Conservation (phyloP, 192 early-diverging fungal genomes). For the Coemansia sp. region DNA sequence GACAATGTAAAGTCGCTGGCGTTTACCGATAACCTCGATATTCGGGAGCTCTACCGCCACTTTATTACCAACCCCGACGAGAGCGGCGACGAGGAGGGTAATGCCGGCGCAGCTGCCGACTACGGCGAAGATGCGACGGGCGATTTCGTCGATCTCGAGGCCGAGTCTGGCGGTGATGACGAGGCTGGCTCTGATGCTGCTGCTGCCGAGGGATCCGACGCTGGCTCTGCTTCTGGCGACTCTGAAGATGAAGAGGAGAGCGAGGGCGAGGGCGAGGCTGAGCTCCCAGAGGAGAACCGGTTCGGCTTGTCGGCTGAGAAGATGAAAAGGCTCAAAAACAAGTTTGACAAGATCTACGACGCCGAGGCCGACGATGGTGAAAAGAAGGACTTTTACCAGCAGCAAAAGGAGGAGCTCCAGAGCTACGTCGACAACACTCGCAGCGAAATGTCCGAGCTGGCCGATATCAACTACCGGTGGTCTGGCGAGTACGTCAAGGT, state of each 20-base stretch:
- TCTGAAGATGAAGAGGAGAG: slow-evolving; percentile 51
- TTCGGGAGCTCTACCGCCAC: slow-evolving; percentile 22
- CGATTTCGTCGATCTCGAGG: slow-evolving; percentile 72
- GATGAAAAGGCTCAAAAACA: slow-evolving; percentile 88
- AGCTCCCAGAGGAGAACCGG: slow-evolving; percentile 60
- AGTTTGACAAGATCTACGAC: slow-evolving; percentile 91
- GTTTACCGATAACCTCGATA: slow-evolving; percentile 37
- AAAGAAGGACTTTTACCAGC: slow-evolving; percentile 81
- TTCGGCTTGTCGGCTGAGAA: slow-evolving; percentile 71
- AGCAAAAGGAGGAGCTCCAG: slow-evolving; percentile 84
- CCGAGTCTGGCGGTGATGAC: slow-evolving; percentile 68
- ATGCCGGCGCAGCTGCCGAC: slow-evolving; percentile 54
- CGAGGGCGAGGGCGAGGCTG: slow-evolving; percentile 43
- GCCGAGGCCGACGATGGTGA: slow-evolving; percentile 71
- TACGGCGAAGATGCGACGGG: slow-evolving; percentile 53
- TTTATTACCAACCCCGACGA: slow-evolving; percentile 48
- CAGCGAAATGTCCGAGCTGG: slow-evolving; percentile 84
- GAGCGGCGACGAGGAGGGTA: slow-evolving; percentile 42
- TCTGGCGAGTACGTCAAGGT: slow-evolving; percentile 94
- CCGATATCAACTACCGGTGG: slow-evolving; percentile 89
- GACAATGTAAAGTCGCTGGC: slow-evolving; percentile 46
- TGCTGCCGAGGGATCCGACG: slow-evolving; percentile 28
- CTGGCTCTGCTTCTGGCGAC: slow-evolving; percentile 31
- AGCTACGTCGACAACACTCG: slow-evolving; percentile 82
- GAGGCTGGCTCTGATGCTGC: slow-evolving; percentile 33